A percentile compares a stretch with the other conserved stretches of the same genome.
Evolutionary conservation across 1,139 yeast species (phyloP).

Genomic region (Debaryomyces subglobosus): DNA sequence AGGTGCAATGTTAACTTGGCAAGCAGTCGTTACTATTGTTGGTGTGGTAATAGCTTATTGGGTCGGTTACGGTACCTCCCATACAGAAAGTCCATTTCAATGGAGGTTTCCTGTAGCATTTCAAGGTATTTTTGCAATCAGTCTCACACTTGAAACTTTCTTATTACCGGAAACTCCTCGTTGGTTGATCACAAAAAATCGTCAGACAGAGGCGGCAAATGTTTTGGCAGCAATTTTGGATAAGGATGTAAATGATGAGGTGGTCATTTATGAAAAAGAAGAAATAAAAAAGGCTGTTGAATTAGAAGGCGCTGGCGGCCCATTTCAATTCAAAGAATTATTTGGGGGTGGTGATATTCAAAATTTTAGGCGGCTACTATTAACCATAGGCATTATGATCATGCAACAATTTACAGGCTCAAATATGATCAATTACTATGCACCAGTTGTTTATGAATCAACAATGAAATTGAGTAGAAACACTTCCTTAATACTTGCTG

Average conservation of each 20-base stretch:
- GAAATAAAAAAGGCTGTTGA: conserved; percentile 28
- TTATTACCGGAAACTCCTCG: conserved; percentile 28
- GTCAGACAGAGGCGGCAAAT: conserved; percentile 45
- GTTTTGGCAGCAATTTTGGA: conserved; percentile 12
- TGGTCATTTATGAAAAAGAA: conserved; percentile 21
- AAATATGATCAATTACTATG: conserved; percentile 64
- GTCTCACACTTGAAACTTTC: conserved; percentile 18
- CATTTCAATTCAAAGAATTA: conserved; percentile 34
- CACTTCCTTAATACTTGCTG: conserved; percentile 57
- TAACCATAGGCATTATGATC: conserved; percentile 49
- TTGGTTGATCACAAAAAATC: conserved; percentile 50
- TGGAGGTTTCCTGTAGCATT: conserved; percentile 30
- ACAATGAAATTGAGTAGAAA: conserved; percentile 53
- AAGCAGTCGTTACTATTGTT: conserved; percentile 66
- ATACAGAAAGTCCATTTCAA: conserved; percentile 42
- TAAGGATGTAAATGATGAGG: background rate
- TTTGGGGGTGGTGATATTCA: conserved; percentile 58
- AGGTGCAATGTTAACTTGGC: conserved; percentile 63
- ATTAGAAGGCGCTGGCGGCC: conserved; percentile 17
- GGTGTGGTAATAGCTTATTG: conserved; percentile 29
- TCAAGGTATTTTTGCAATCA: conserved; percentile 23
- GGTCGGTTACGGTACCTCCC: conserved; percentile 63
- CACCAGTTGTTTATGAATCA: conserved; percentile 57
- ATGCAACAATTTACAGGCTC: conserved; percentile 59
- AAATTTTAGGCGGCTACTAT: conserved; percentile 43